These are phyloP conservation scores for Backusella australiensis DNA, from an alignment of 192 early-diverging fungal genomes.

Conservation along the genomic window DNA sequence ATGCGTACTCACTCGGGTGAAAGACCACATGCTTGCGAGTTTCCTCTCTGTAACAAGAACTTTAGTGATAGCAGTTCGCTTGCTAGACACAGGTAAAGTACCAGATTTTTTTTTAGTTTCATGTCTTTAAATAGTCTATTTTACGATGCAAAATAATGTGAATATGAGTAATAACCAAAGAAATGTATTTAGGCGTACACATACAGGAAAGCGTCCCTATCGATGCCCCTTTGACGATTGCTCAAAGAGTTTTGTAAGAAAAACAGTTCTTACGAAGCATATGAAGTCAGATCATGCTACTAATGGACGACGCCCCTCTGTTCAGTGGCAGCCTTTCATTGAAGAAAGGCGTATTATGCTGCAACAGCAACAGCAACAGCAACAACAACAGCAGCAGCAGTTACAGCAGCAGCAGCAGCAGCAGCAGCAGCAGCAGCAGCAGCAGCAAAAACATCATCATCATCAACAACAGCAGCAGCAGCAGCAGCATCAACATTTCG, in stretches of 20 bases:
- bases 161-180: background rate
- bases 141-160: background rate
- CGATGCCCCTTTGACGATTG: slow-evolving; percentile 36
- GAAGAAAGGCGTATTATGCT: slow-evolving; percentile 32
- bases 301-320: slow-evolving; percentile 24
- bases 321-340: slow-evolving; percentile 36
- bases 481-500: slow-evolving; percentile 1
- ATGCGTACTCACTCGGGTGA: slow-evolving; percentile 74
- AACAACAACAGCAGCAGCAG: background rate
- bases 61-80: slow-evolving; percentile 78
- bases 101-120: background rate
- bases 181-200: slow-evolving; percentile 26
- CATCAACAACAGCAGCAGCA: background rate
- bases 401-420: background rate
- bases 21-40: slow-evolving; percentile 65
- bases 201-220: slow-evolving; percentile 41
- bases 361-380: slow-evolving; percentile 7
- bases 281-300: slow-evolving; percentile 30
- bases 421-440: background rate
- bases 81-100: slow-evolving; percentile 61
- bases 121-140: background rate
- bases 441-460: background rate
- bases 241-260: slow-evolving; percentile 46
- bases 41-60: slow-evolving; percentile 65
- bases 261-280: slow-evolving; percentile 56